A percentile compares a stretch with the other conserved stretches of the same genome.
Conservation (phyloP, 495 filamentous ascomycete genomes). For the Cenococcum geophilum region DNA sequence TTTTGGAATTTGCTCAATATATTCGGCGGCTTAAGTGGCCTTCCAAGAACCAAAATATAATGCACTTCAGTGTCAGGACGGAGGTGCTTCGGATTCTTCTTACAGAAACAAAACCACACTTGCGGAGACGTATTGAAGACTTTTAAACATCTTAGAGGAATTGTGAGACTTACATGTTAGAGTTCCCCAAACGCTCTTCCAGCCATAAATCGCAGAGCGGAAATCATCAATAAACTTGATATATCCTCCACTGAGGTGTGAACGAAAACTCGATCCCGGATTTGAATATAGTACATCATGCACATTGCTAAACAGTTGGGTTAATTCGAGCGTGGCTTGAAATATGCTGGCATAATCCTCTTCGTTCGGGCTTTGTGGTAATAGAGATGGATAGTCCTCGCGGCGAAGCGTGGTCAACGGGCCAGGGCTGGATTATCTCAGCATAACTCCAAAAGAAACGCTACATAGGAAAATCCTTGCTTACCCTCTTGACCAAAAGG, state of each 20-base stretch:
- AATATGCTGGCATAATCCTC: conserved; percentile 60
- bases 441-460: not conserved
- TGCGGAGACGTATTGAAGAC: too few relatives aligned
- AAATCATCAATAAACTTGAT: conserved; percentile 65
- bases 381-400: conserved; percentile 56
- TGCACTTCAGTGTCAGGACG: too few relatives aligned
- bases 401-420: conserved; percentile 56
- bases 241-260: conserved; percentile 60
- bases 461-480: not conserved
- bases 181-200: conserved; percentile 59
- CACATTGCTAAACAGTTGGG: conserved; percentile 61
- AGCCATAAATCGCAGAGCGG: conserved; percentile 53
- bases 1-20: not conserved
- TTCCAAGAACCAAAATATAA: not conserved
- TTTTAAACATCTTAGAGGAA: too few relatives aligned
- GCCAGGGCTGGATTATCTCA: conserved; percentile 39
- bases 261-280: conserved; percentile 56
- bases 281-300: conserved; percentile 62
- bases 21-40: conserved; percentile 18
- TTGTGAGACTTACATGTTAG: conserved; percentile 35
- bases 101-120: too few relatives aligned
- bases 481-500: conserved; percentile 58
- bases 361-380: conserved; percentile 46
- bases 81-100: too few relatives aligned
- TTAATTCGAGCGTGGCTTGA: conserved; percentile 58